phyloP scores from a whole-genome alignment of 495 filamentous ascomycete species.

The Ascobolus immersus region DNA sequence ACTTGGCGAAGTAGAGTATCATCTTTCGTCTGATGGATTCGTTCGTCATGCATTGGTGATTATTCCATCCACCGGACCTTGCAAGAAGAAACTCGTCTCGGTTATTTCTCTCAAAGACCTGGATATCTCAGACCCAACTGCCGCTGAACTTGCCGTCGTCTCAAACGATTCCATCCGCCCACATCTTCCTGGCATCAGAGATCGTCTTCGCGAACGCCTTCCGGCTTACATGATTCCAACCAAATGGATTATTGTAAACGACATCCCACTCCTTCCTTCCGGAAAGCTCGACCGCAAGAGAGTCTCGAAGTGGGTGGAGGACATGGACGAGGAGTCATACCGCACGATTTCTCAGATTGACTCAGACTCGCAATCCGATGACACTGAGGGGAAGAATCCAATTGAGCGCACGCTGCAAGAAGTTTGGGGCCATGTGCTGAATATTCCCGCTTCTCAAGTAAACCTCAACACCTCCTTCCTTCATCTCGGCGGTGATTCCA shows the following conservation, averaged over 20 bases:
- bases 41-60: too few species aligned
- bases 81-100: too few species aligned
- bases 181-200: background rate
- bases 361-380: background rate
- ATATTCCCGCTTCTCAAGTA: too few species aligned
- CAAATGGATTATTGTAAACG: constrained; percentile 7
- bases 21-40: too few species aligned
- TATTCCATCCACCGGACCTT: constrained; percentile 2
- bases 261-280: constrained; percentile 7
- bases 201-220: background rate
- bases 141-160: too few species aligned
- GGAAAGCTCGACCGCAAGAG: constrained; percentile 17
- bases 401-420: too few species aligned
- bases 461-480: constrained; percentile 45
- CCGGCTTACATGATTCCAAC: constrained; percentile 9
- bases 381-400: too few species aligned
- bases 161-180: constrained; percentile 1
- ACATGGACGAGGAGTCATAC: background rate
- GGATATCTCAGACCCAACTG: too few species aligned
- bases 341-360: too few species aligned
- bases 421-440: background rate
- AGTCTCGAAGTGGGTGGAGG: too few species aligned
- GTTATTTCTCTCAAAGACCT: too few species aligned
- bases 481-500: constrained; percentile 39
- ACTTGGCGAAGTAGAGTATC: constrained; percentile 24